phyloP scores from a whole-genome alignment of 148 eudicot genomes.

The Chenopodium quinoa region DNA sequence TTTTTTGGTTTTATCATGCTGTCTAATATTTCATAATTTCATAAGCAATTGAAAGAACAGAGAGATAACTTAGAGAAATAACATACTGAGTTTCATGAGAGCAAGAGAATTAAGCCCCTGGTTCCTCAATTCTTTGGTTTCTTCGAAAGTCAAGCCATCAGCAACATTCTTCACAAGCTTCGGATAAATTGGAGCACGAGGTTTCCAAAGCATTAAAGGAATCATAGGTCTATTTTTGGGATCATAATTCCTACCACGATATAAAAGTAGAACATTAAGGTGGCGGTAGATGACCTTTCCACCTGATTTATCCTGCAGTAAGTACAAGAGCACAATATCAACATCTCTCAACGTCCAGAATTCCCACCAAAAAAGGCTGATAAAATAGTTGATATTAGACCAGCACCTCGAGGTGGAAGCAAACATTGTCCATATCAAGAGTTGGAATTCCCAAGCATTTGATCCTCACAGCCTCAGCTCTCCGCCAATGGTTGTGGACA shows the following conservation, averaged over 20 bases:
- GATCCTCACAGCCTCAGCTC: slow-evolving; percentile 89
- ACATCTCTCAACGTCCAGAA: neutral
- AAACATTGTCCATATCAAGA: slow-evolving; percentile 88
- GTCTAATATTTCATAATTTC: neutral
- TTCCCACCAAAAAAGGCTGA: neutral
- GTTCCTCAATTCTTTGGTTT: slow-evolving; percentile 81
- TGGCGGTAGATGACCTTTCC: slow-evolving; percentile 79
- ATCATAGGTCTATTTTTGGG: slow-evolving; percentile 56
- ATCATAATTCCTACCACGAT: slow-evolving; percentile 86
- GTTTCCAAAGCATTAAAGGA: slow-evolving; percentile 96
- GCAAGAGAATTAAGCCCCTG: slow-evolving; percentile 60
- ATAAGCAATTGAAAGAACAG: neutral
- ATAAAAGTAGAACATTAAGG: slow-evolving; percentile 61
- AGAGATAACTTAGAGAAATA: slow-evolving; percentile 4
- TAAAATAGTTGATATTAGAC: neutral
- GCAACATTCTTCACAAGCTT: slow-evolving; percentile 85
- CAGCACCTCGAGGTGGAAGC: slow-evolving; percentile 83
- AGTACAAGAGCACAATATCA: slow-evolving; percentile 13
- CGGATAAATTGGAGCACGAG: slow-evolving; percentile 77
- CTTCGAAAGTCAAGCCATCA: slow-evolving; percentile 84
- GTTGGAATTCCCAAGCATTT: slow-evolving; percentile 95
- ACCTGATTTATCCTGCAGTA: slow-evolving; percentile 74
- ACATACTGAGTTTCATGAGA: slow-evolving; percentile 78
- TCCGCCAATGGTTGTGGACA: slow-evolving; percentile 92
- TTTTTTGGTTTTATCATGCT: neutral